Evolutionary conservation across 2,329 filamentous ascomycete genomes (phyloP), one percentile per base, ranked within the genome.

Genomic region (Calonectria montana): DNA sequence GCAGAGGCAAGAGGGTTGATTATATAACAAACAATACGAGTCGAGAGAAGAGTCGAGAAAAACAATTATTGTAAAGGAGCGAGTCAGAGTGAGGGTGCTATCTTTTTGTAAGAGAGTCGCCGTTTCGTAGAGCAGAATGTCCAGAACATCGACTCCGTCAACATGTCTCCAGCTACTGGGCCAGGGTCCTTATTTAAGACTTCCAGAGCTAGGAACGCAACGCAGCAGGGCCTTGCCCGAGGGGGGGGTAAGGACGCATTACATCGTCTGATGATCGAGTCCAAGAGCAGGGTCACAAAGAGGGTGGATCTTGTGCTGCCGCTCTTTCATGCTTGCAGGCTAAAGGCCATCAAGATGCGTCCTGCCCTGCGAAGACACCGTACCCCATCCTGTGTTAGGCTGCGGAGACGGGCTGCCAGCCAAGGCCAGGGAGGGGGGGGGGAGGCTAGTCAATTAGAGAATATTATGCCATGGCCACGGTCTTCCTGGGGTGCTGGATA

Each of bases 391-490:
- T 72, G 72, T 76, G 71, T 76, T 77, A 69, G 73, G 76, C 67
- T 79, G 72, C 76, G 75, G 78, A 79, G 77, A 79, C 76, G 85
- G 84, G 80, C 84, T 82, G 84, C 76, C 75, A 75, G 71, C 71
- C 72, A 70, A 71, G 62, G 71, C 73, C 72, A 77, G 77, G 74
- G 84, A 83, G 82, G 84, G 84, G 85, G 86, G 84, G 27, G 31
- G 31, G 10, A 29, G 83, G 85, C 43, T 84, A 86, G 87, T 89
- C 88, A 89, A 89, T 88, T 88, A 87, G 87, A 84, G 83, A 85
- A 88, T 88, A 86, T 89, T 89, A 89, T 89, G 87, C 86, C 85
- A 87, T 87, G 84, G 83, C 86, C 85, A 87, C 86, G 84, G 84
- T 81, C 80, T 81, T 75, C 73, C 65, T 74, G 65, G 80, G 82